phyloP scores from a whole-genome alignment of 495 filamentous ascomycete genomes.

The Penicillium pancosmium region DNA sequence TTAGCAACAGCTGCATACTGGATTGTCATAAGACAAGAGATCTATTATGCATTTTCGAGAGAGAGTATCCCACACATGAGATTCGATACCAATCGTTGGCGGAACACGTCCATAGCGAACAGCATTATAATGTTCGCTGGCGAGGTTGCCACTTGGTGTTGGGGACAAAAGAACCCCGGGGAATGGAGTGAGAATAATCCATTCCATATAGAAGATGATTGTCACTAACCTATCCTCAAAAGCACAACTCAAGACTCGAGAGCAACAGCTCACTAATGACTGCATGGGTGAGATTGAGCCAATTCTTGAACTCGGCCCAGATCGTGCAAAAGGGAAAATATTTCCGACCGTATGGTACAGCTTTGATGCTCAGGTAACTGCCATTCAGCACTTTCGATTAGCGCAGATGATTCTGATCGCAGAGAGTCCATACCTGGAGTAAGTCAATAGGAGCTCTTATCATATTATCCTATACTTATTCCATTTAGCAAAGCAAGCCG shows the following conservation, averaged over 20 bases:
- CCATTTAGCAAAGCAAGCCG: constrained; percentile 19
- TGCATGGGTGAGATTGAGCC: constrained; percentile 22
- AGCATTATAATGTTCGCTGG: constrained; percentile 28
- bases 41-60: constrained; percentile 30
- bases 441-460: constrained; percentile 4
- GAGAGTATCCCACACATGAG: constrained; percentile 18
- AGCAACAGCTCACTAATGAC: constrained; percentile 17
- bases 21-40: constrained; percentile 32
- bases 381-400: constrained; percentile 26
- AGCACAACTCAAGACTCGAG: constrained; percentile 23
- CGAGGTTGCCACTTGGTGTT: constrained; percentile 31
- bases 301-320: constrained; percentile 22
- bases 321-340: constrained; percentile 26
- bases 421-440: constrained; percentile 30
- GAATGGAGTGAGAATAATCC: constrained; percentile 23
- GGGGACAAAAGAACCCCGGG: constrained; percentile 15
- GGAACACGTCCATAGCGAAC: constrained; percentile 21
- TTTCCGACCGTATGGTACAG: constrained; percentile 33
- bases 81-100: constrained; percentile 17
- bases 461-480: background rate
- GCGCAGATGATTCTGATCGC: constrained; percentile 29
- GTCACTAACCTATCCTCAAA: background rate
- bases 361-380: constrained; percentile 26
- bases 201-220: background rate
- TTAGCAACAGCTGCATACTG: constrained; percentile 30